Evolutionary conservation across 352 stramenopile genomes (phyloP), one percentile per base, ranked within the genome.

Genomic region (Globisporangium cylindrosporum): DNA sequence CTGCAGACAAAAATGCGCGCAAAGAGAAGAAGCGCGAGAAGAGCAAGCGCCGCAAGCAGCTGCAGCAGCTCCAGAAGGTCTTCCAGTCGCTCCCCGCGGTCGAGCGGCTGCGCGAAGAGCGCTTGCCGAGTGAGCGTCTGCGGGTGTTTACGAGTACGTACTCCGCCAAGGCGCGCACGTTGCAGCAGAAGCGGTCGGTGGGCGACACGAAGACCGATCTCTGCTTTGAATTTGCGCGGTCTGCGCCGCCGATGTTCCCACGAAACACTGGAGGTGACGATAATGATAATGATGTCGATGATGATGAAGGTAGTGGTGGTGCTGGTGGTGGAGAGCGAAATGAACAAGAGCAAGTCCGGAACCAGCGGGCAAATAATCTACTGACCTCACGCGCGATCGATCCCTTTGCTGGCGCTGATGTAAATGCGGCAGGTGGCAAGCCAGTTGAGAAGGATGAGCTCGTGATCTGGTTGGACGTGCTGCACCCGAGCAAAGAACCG

Each of bases 401-500:
- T 3, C 43, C 43, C 15, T 51, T 18, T 22, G 63, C 36, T 60
- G 15, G 49, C 53, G 15, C 55, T 29, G 15, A 57, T 43, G 46
- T 32, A 1, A n/a, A 15, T 46, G 1, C 25, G 1, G 5, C 58
- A 8, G 36, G 3, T 25, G 3, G 12, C 8, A 64, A 56, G 24
- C 15, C 24, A 7, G 43, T 36, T 7, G 36, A 22, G 18, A 67
- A 77, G 18, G 76, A 67, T 12, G 84, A 93, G 64, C 73, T 84
- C 20, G 68, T 93, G 51, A 58, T 91, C 62, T 91, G 81, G 81
- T 73, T 91, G 29, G 85, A 93, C 51, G 81, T 93, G 55, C 74
- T 91, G 43, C 85, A 93, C 70, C 74, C 85, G 29, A 85, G 75
- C 48, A 91, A 92, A 59, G 80, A 91, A 32, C 80, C 83, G 12